Conservation (phyloP, 192 early-diverging fungal genomes). For the Backusella mclennaniae region DNA sequence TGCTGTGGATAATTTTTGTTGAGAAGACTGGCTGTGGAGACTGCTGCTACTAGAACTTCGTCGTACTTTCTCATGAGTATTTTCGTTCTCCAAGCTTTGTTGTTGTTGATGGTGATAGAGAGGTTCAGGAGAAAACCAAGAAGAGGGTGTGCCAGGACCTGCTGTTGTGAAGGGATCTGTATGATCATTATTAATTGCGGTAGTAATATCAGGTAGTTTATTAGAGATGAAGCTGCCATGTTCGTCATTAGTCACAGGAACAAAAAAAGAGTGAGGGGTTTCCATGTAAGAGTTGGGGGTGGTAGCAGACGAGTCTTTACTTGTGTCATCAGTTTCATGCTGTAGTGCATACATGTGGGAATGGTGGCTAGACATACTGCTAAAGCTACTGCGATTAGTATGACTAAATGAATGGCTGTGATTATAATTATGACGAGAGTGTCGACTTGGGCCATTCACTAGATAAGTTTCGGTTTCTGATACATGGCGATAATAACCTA, state of each 20-base stretch:
- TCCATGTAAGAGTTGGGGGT: neutral
- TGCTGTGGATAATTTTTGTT: neutral
- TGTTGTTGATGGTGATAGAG: neutral
- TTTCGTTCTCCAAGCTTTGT: neutral
- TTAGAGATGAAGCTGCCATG: conserved; percentile 5
- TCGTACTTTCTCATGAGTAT: neutral
- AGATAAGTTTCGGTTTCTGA: neutral
- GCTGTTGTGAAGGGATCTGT: neutral
- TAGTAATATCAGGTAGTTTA: conserved; percentile 5
- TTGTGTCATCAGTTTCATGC: conserved; percentile 9
- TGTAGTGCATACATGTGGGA: conserved; percentile 1
- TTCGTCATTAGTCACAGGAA: conserved; percentile 4
- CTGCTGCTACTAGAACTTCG: neutral
- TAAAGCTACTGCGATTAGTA: conserved; percentile 12
- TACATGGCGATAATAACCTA: conserved; percentile 2
- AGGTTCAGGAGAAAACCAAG: conserved; percentile 12
- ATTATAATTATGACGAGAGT: neutral
- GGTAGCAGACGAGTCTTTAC: neutral
- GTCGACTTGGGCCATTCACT: neutral
- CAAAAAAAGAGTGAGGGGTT: neutral
- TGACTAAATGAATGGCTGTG: neutral
- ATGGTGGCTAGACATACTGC: conserved; percentile 10
- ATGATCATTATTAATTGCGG: neutral
- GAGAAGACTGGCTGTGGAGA: neutral
- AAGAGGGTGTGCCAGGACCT: conserved; percentile 6